phyloP scores from a whole-genome alignment of 306 rosid species.

The Alnus glutinosa region DNA sequence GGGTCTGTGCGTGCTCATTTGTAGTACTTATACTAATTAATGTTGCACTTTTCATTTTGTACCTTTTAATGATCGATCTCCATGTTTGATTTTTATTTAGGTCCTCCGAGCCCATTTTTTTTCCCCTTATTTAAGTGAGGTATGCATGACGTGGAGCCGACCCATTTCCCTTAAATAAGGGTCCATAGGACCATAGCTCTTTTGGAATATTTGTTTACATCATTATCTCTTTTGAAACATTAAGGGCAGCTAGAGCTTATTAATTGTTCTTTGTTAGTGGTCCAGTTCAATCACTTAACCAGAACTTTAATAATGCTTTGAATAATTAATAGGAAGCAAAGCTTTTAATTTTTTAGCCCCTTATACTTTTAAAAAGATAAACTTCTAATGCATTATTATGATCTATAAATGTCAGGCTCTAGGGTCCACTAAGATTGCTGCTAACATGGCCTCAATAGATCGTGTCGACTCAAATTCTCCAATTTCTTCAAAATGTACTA shows the following conservation, averaged over 20 bases:
- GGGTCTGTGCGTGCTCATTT: slow-evolving; percentile 35
- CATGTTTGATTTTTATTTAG: not conserved
- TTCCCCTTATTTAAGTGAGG: slow-evolving; percentile 26
- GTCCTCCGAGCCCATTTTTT: not conserved
- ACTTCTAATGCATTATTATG: slow-evolving; percentile 32
- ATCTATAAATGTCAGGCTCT: slow-evolving; percentile 43
- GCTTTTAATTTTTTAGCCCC: slow-evolving; percentile 34
- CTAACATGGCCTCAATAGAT: slow-evolving; percentile 34
- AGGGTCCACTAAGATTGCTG: slow-evolving; percentile 63
- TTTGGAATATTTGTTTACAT: too few species aligned
- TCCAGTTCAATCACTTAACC: slow-evolving; percentile 60
- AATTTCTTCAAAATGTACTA: slow-evolving; percentile 22
- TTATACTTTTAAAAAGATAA: slow-evolving; percentile 33
- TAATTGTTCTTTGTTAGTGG: slow-evolving; percentile 60
- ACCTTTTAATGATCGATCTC: slow-evolving; percentile 8
- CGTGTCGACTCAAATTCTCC: slow-evolving; percentile 19
- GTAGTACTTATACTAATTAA: slow-evolving; percentile 36
- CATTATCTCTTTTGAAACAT: slow-evolving; percentile 40
- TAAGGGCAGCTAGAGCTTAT: slow-evolving; percentile 38
- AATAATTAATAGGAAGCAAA: slow-evolving; percentile 31
- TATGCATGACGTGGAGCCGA: slow-evolving; percentile 60
- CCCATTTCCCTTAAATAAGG: slow-evolving; percentile 58
- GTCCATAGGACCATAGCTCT: not conserved
- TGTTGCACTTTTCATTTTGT: slow-evolving; percentile 17
- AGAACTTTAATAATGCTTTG: slow-evolving; percentile 49